Percentiles rank a stretch among this genome's conserved stretches.
These are phyloP conservation scores for Ajuga reptans DNA, from an alignment of 305 asterid genomes.

Conservation along the genomic window DNA sequence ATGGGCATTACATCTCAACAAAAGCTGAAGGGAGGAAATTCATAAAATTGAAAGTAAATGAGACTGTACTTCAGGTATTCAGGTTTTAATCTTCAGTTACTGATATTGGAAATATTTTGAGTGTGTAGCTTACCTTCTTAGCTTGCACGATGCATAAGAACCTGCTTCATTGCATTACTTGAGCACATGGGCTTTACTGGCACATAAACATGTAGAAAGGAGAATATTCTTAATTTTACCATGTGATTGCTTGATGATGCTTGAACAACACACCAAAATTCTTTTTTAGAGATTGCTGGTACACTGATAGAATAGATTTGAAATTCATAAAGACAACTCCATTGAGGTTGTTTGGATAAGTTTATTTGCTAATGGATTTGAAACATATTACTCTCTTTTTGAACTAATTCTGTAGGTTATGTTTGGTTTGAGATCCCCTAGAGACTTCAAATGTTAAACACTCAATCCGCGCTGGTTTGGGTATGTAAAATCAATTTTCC, in stretches of 20 bases:
- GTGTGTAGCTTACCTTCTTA: neutral
- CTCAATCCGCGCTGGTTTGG: too few relatives aligned
- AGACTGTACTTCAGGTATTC: constrained; percentile 85
- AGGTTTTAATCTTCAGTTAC: constrained; percentile 8
- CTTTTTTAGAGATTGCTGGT: constrained; percentile 14
- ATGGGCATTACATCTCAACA: constrained; percentile 89
- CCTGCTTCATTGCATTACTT: constrained; percentile 9
- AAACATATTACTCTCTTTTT: neutral
- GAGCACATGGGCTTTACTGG: constrained; percentile 17
- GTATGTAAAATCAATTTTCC: too few relatives aligned
- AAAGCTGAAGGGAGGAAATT: constrained; percentile 87
- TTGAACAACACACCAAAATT: constrained; percentile 4
- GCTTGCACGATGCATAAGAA: neutral
- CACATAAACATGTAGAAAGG: constrained; percentile 11
- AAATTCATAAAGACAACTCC: neutral
- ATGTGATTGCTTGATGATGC: constrained; percentile 13
- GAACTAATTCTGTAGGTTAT: neutral
- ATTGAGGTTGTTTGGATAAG: neutral
- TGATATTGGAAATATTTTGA: neutral
- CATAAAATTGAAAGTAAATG: constrained; percentile 79
- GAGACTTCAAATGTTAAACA: too few relatives aligned
- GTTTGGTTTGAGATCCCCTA: too few relatives aligned
- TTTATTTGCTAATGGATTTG: neutral
- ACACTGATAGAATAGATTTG: constrained; percentile 1
- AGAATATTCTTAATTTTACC: constrained; percentile 10